Evolutionary conservation across 257 asterid genomes (phyloP).

Genomic region (Scutellaria minor): DNA sequence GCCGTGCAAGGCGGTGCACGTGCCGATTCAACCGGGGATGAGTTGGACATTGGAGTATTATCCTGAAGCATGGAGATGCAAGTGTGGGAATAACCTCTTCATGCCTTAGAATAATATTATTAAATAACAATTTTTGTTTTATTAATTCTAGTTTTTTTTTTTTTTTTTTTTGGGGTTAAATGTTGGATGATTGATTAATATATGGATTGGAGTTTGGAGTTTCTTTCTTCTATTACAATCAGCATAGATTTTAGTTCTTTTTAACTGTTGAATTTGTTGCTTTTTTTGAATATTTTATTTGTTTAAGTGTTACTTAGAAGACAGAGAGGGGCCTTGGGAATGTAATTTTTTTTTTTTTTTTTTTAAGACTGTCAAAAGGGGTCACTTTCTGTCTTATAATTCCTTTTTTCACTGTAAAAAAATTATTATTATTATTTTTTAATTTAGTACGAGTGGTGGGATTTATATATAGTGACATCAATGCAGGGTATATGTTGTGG

Average conservation of each 20-base stretch:
- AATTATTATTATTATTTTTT: not conserved
- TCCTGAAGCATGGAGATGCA: slow-evolving; percentile 95
- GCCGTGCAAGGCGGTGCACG: slow-evolving; percentile 85
- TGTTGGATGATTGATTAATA: slow-evolving; percentile 30
- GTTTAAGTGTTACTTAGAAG: slow-evolving; percentile 25
- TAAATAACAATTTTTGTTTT: not conserved
- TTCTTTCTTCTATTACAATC: slow-evolving; percentile 18
- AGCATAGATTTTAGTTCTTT: slow-evolving; percentile 41
- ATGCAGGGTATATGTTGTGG: slow-evolving; percentile 39
- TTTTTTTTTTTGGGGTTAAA: not conserved
- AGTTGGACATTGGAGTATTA: slow-evolving; percentile 73
- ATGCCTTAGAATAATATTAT: slow-evolving; percentile 53
- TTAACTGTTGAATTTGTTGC: slow-evolving; percentile 24
- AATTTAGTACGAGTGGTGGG: not conserved
- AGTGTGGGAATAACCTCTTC: slow-evolving; percentile 75
- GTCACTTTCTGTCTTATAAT: slow-evolving; percentile 32
- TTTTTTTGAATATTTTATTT: not conserved
- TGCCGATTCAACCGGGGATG: slow-evolving; percentile 79
- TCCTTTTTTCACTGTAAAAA: slow-evolving; percentile 8
- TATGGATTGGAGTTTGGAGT: slow-evolving; percentile 34
- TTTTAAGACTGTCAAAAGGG: slow-evolving; percentile 37
- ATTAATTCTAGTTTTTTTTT: slow-evolving; percentile 26
- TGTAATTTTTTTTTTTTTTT: slow-evolving; percentile 37
- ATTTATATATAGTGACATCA: slow-evolving; percentile 24
- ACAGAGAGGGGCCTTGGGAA: slow-evolving; percentile 51